These are phyloP conservation scores for Anaeromyces robustus DNA, from an alignment of 192 early-diverging fungal genomes.

Conservation along the genomic window DNA sequence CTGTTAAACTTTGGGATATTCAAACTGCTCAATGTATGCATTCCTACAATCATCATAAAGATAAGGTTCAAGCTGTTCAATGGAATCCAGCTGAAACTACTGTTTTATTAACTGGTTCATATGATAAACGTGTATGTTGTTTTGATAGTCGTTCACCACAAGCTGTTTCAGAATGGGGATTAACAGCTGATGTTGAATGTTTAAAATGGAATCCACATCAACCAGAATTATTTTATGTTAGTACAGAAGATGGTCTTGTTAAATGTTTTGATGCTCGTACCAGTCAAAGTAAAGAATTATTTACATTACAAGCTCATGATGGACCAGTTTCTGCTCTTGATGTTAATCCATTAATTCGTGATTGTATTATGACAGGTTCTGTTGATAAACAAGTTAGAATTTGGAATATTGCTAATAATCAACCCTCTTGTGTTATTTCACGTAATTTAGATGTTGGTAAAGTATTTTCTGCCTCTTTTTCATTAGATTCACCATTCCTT, in stretches of 20 bases:
- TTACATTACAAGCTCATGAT: conserved; percentile 87
- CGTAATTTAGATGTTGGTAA: conserved; percentile 66
- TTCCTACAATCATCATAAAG: not conserved
- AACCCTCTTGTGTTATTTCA: conserved; percentile 67
- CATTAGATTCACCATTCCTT: conserved; percentile 80
- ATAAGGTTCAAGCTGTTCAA: conserved; percentile 57
- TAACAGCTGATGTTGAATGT: conserved; percentile 78
- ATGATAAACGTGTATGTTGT: conserved; percentile 49
- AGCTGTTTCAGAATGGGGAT: conserved; percentile 44
- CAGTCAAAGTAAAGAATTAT: conserved; percentile 29
- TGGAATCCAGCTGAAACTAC: conserved; percentile 85
- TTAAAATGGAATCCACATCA: conserved; percentile 82
- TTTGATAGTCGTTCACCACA: conserved; percentile 84
- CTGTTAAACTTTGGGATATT: conserved; percentile 97
- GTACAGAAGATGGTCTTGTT: conserved; percentile 83
- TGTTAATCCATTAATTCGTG: conserved; percentile 57
- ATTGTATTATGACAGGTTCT: conserved; percentile 81
- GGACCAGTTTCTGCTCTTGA: conserved; percentile 75
- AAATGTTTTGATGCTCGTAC: conserved; percentile 72
- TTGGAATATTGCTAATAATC: conserved; percentile 67
- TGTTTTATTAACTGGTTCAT: conserved; percentile 77
- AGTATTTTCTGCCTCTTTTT: conserved; percentile 73
- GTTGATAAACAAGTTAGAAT: conserved; percentile 83
- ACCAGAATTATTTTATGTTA: conserved; percentile 48
- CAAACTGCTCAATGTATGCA: conserved; percentile 32